Conservation (phyloP, 306 rosid species). For the Dryas drummondii region DNA sequence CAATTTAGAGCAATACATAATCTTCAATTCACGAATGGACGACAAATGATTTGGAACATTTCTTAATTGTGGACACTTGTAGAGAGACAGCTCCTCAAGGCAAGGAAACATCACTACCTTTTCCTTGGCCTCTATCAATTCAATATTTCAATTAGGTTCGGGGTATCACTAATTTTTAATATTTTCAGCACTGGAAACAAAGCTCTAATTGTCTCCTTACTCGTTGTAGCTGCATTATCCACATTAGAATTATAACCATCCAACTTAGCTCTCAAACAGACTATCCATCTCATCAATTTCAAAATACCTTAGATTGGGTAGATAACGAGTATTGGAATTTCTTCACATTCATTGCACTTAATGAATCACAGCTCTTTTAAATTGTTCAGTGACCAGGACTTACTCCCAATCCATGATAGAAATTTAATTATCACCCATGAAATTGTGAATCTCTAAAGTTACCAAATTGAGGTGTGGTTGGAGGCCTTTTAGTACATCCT, state of each 20-base stretch:
- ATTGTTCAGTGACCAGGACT: background rate
- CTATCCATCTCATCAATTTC: background rate
- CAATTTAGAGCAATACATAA: no score
- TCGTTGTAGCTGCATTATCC: no score
- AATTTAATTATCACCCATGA: background rate
- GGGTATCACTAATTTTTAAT: no score
- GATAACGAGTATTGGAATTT: background rate
- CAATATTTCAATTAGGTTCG: background rate
- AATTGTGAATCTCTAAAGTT: background rate
- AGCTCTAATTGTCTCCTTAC: no score
- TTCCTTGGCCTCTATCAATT: background rate
- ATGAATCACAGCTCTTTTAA: background rate
- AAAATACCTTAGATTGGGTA: background rate
- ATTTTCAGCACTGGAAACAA: no score
- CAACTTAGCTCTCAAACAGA: background rate
- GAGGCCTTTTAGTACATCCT: background rate
- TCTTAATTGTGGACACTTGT: no score
- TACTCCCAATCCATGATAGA: background rate
- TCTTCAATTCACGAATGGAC: no score
- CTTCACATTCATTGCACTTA: background rate
- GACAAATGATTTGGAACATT: no score
- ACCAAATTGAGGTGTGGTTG: background rate
- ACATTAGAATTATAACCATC: background rate
- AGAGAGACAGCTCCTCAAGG: no score
- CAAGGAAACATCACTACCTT: background rate